Base-by-base conservation (phyloP, 2,329 filamentous ascomycete genomes). In the Pseudomassariella vexata region DNA sequence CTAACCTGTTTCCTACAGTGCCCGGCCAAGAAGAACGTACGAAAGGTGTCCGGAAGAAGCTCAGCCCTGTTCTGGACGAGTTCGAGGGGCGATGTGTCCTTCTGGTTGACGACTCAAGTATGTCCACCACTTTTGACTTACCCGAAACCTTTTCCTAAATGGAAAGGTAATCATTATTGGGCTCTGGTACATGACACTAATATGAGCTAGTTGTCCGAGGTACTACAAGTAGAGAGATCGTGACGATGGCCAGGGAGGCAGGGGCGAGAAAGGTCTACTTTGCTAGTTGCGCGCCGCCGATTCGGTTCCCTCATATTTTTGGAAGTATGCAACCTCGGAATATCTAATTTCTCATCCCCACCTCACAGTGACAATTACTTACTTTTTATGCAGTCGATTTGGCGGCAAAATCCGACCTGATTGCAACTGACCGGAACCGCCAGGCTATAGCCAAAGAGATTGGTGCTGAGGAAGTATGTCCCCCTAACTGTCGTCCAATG, bases 201-300 rank as follows among this genome's bases (percentile, higher is more conserved):
- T n/a, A n/a, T n/a, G n/a, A n/a, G n/a, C n/a, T n/a, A n/a, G n/a
- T 95, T 37, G 89, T 95, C 5, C 76, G 89, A 22, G 89, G 88
- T 30, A 94, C 85, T 0, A 94, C 86, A 2, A 82, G 76, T 38
- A 68, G 79, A 28, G 84, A 88, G 55, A 89, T 88, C 40, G 81
- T 89, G 19, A 71, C 66, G 36, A 94, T 95, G 88, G 86, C 85
- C 9, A 73, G 82, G 30, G 88, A 95, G 62, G 81, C 83, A 9
- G 85, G 84, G 15, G 89, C 89, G 2, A 79, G 73, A 46, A 85
- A 83, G 54, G 83, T 95, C 31, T 82, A 88, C 48, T 85, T 95
- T 48, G 82, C 82, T 31, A 85, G 79, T 30, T 94, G 86, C 57
- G 77, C 84, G 6, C 89, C 89, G 2, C 81, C 81, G 8, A 86